phyloP scores from a whole-genome alignment of 352 stramenopile genomes.

The Aphanomyces stellatus region DNA sequence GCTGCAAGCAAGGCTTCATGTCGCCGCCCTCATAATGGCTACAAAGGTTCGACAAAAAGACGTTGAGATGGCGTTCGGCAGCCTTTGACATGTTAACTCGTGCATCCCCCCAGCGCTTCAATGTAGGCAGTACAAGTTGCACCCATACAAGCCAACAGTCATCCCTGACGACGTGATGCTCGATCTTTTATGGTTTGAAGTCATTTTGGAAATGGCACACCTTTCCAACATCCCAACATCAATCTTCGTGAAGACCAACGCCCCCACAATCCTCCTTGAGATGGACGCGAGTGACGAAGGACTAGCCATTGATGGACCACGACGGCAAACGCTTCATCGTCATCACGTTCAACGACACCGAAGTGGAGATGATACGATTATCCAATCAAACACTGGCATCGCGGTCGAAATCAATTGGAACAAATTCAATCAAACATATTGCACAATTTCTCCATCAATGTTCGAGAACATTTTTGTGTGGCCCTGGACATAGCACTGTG shows the following conservation, averaged over 20 bases:
- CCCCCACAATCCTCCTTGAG: background rate
- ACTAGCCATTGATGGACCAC: background rate
- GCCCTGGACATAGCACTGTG: background rate
- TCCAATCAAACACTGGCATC: too few species aligned
- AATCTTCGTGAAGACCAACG: background rate
- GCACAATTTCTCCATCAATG: background rate
- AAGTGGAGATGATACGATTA: background rate
- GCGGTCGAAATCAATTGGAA: background rate
- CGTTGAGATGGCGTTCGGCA: too few species aligned
- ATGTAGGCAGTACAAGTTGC: too few species aligned
- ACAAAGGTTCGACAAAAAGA: too few species aligned
- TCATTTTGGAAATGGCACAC: background rate
- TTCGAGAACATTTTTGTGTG: background rate
- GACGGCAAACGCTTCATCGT: background rate
- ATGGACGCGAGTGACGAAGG: background rate
- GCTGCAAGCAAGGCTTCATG: too few species aligned
- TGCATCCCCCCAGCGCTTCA: too few species aligned
- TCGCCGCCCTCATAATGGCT: too few species aligned
- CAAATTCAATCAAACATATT: background rate
- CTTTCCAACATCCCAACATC: background rate
- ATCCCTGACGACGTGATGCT: too few species aligned
- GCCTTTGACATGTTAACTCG: too few species aligned
- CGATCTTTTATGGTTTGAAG: background rate
- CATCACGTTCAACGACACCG: background rate
- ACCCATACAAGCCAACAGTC: too few species aligned